A percentile compares a stretch with the other conserved stretches of the same genome.
Conservation (phyloP, 495 filamentous ascomycete genomes). For the Daldinia bambusicola region DNA sequence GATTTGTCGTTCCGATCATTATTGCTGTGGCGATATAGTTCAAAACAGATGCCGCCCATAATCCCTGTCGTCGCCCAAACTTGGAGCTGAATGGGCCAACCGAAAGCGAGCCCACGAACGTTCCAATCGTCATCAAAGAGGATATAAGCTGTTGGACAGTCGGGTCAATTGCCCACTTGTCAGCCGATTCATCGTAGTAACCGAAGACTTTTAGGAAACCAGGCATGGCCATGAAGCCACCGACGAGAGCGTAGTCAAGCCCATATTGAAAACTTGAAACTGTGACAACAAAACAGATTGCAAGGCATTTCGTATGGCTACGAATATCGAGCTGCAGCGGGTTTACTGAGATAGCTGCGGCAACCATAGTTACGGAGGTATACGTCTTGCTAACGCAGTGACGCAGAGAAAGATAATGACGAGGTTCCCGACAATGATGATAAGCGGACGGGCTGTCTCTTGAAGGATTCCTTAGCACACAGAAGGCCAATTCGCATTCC, state of each 20-base stretch:
- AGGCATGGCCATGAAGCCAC: slow-evolving; percentile 56
- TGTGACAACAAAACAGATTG: slow-evolving; percentile 51
- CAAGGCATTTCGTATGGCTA: slow-evolving; percentile 47
- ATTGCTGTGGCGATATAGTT: slow-evolving; percentile 56
- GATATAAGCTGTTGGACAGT: slow-evolving; percentile 63
- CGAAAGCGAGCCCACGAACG: slow-evolving; percentile 59
- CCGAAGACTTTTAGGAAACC: slow-evolving; percentile 60
- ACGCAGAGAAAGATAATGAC: neutral
- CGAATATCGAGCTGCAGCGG: slow-evolving; percentile 46
- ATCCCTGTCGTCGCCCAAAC: slow-evolving; percentile 54
- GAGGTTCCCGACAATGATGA: slow-evolving; percentile 14
- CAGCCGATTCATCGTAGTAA: slow-evolving; percentile 47
- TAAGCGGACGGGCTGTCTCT: slow-evolving; percentile 1
- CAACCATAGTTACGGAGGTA: slow-evolving; percentile 34
- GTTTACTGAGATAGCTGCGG: slow-evolving; percentile 45
- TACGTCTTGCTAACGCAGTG: neutral
- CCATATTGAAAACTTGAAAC: slow-evolving; percentile 56
- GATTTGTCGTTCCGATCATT: slow-evolving; percentile 60
- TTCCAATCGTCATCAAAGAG: slow-evolving; percentile 63
- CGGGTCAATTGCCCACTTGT: slow-evolving; percentile 50
- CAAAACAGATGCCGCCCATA: slow-evolving; percentile 57
- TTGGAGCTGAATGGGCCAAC: slow-evolving; percentile 58
- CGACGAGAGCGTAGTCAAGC: slow-evolving; percentile 51
- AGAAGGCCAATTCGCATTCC: neutral
- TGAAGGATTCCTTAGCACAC: slow-evolving; percentile 2